phyloP scores from a whole-genome alignment of 495 filamentous ascomycete genomes.

The Chaetomidium leptoderma region DNA sequence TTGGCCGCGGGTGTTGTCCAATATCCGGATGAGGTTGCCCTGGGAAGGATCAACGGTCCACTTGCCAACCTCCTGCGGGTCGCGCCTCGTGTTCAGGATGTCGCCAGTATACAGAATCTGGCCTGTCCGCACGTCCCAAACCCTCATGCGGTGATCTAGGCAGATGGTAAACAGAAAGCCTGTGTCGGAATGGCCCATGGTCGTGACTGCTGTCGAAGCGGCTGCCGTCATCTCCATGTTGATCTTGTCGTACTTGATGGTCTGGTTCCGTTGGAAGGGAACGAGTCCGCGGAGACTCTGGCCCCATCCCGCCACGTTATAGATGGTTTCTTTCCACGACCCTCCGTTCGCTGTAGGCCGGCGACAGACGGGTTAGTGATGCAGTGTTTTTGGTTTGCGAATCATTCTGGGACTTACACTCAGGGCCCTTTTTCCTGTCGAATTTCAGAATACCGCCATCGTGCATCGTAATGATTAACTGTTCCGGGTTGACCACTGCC shows the following conservation, averaged over 20 bases:
- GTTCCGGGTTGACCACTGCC: slow-evolving; percentile 62
- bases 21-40: slow-evolving; percentile 66
- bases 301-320: slow-evolving; percentile 74
- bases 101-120: slow-evolving; percentile 68
- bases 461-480: slow-evolving; percentile 73
- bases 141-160: slow-evolving; percentile 77
- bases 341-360: slow-evolving; percentile 38
- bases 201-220: slow-evolving; percentile 55
- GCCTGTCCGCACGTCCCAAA: slow-evolving; percentile 77
- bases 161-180: slow-evolving; percentile 76
- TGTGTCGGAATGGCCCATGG: slow-evolving; percentile 38
- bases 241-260: slow-evolving; percentile 59
- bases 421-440: slow-evolving; percentile 58
- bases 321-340: slow-evolving; percentile 72
- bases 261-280: slow-evolving; percentile 62
- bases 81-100: slow-evolving; percentile 52
- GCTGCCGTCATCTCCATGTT: slow-evolving; percentile 62
- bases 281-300: slow-evolving; percentile 67
- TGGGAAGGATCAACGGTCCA: slow-evolving; percentile 73
- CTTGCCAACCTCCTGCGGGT: slow-evolving; percentile 55
- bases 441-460: slow-evolving; percentile 79
- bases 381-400: background rate
- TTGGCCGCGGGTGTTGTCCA: slow-evolving; percentile 59
- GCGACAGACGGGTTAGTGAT: background rate
- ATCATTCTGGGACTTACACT: slow-evolving; percentile 49